Base-by-base conservation (phyloP, 371 early-diverging fungal genomes). In the Mucor sp. region DNA sequence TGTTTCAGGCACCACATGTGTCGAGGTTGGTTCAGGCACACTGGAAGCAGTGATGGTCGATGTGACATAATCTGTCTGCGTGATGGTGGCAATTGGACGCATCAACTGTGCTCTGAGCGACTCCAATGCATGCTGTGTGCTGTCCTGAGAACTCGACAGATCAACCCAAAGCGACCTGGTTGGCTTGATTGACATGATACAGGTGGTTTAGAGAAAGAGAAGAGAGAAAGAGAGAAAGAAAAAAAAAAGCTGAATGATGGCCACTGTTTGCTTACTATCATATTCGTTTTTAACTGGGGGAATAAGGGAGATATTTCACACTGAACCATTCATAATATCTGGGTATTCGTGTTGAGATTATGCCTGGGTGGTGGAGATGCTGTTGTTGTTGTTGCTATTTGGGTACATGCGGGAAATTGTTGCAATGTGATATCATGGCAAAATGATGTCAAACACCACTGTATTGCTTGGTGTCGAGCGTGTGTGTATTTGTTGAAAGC, bases 281-380 rank as follows among this genome's bases (percentile, higher is more conserved):
- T 48, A 60, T 60, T 57, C 30, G 19, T 12, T 41, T 55, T 61
- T 61, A 23, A 56, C 19, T 41, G 60, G 28, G 4, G 6, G 8
- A 33, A 35, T 41, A 28, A 35, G 39, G 62, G 53, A 39, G 43
- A 11, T 35, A 66, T 66, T 63, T 59, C 12, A 58, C 62, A 71
- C 58, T 58, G 37, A 60, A 63, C 67, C 28, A 30, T 63, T 53
- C 17, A 50, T 66, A 27, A 48, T 33, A 15, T 28, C 43, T 60
- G 30, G 65, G 41, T 48, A 50, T 63, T 63, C 41, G 33, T 19
- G 53, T 65, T 65, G 60, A 60, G 19, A 66, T 66, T 66, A 60
- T 59, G 66, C 41, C 66, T 41, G 53, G 37, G 30, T 41, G 30
- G 56, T 14, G 53, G 17, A 8, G 30, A n/a, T n/a, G n/a, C n/a